Evolutionary conservation across 768 basidiomycete species (phyloP).

Genomic region (Amanita fuliginea): DNA sequence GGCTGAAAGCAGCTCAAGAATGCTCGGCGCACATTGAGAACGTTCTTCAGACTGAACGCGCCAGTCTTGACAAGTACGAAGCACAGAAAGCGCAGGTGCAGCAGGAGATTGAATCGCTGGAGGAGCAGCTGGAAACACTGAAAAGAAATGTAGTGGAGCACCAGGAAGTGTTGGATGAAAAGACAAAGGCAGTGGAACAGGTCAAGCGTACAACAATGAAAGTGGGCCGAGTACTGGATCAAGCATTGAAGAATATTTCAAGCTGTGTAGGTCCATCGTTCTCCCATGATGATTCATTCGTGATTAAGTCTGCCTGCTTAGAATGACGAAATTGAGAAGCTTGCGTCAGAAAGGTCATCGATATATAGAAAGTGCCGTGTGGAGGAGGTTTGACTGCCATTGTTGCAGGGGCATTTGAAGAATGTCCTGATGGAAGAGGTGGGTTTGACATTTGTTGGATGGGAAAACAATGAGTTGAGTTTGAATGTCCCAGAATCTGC

Average conservation of each 20-base stretch:
- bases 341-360: constrained; percentile 73
- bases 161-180: constrained; percentile 60
- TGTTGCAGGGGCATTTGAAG: constrained; percentile 64
- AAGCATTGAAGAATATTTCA: constrained; percentile 84
- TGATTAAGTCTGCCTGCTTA: constrained; percentile 8
- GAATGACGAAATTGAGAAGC: constrained; percentile 81
- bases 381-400: constrained; percentile 82
- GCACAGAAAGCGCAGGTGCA: constrained; percentile 43
- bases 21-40: constrained; percentile 47
- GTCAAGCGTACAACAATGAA: constrained; percentile 61
- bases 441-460: constrained; percentile 6
- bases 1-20: constrained; percentile 51
- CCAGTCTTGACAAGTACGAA: constrained; percentile 41
- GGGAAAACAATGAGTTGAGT: constrained; percentile 3
- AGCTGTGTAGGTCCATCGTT: constrained; percentile 40
- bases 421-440: constrained; percentile 96
- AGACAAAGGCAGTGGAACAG: constrained; percentile 62
- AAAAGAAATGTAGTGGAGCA: constrained; percentile 51
- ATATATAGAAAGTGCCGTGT: constrained; percentile 89
- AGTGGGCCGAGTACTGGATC: constrained; percentile 70
- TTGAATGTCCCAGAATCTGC: constrained; percentile 45
- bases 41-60: constrained; percentile 39
- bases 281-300: neutral
- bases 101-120: constrained; percentile 48
- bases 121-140: constrained; percentile 42